Evolutionary conservation across 768 basidiomycete genomes (phyloP).

Genomic region (Russula earlei): DNA sequence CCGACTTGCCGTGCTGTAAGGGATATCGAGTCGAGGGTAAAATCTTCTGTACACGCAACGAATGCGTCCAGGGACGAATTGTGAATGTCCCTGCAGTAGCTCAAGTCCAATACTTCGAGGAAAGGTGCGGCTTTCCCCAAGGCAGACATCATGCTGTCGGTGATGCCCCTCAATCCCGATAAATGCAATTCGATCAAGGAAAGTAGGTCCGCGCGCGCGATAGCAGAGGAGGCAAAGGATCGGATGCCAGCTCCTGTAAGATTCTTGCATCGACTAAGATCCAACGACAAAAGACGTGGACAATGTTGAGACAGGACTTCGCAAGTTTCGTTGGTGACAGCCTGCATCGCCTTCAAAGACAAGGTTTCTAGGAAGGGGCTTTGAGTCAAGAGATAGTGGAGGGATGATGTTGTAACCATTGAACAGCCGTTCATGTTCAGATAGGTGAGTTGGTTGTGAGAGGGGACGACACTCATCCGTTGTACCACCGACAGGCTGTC

Average conservation of each 20-base stretch:
- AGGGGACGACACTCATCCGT: conserved; percentile 26
- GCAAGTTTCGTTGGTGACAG: conserved; percentile 68
- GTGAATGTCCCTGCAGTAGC: conserved; percentile 59
- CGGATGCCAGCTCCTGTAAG: conserved; percentile 57
- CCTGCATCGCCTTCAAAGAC: conserved; percentile 55
- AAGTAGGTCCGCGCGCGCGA: conserved; percentile 39
- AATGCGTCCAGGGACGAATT: conserved; percentile 71
- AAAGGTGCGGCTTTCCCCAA: conserved; percentile 61
- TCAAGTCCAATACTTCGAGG: conserved; percentile 74
- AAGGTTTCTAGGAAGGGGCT: conserved; percentile 52
- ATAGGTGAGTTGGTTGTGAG: conserved; percentile 57
- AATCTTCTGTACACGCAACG: conserved; percentile 41
- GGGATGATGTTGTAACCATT: conserved; percentile 49
- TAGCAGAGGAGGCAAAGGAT: conserved; percentile 36
- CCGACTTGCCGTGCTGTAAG: conserved; percentile 59
- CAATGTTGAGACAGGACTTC: conserved; percentile 54
- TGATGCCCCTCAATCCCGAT: conserved; percentile 54
- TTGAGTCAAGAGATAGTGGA: conserved; percentile 59
- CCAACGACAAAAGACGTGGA: conserved; percentile 45
- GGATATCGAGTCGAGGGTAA: conserved; percentile 36
- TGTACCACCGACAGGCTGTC: conserved; percentile 42
- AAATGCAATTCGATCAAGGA: conserved; percentile 54
- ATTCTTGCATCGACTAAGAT: conserved; percentile 63
- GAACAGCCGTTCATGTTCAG: conserved; percentile 70
- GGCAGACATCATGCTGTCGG: conserved; percentile 50